These are phyloP conservation scores for Echeveria elegans DNA, from an alignment of 164 flowering plant species.

Conservation along the genomic window DNA sequence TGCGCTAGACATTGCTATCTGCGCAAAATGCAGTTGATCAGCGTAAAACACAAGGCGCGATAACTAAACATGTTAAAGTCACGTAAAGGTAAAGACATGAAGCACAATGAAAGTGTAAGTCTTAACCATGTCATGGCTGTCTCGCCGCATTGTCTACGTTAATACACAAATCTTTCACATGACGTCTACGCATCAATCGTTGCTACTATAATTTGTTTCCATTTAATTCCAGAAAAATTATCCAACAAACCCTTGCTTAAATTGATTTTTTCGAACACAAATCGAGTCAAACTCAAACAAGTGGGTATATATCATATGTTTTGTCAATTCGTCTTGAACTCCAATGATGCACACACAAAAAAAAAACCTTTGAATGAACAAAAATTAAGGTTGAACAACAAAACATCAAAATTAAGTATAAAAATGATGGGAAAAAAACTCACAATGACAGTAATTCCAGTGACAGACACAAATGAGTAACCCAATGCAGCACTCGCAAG, in stretches of 20 bases:
- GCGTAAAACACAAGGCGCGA: background rate
- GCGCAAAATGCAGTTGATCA: background rate
- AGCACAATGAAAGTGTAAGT: background rate
- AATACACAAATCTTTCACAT: background rate
- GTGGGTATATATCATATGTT: no score
- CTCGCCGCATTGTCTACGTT: background rate
- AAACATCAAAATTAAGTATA: background rate
- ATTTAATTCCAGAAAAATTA: no score
- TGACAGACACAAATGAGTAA: constrained; percentile 57
- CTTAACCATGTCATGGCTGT: background rate
- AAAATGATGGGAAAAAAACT: constrained; percentile 4
- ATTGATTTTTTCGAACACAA: no score
- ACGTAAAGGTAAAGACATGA: background rate
- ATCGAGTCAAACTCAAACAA: no score
- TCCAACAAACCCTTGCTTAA: no score
- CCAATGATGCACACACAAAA: no score
- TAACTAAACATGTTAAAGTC: background rate
- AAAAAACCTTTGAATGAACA: background rate
- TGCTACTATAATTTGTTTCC: no score
- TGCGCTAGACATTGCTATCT: constrained; percentile 7
- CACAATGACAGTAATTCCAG: constrained; percentile 71
- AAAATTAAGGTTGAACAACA: background rate
- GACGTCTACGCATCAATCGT: no score
- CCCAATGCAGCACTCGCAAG: constrained; percentile 77
- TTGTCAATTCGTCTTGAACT: no score